Evolutionary conservation across 768 basidiomycete genomes (phyloP), one percentile per base, ranked within the genome.

Genomic region (Suillus hirtellus): DNA sequence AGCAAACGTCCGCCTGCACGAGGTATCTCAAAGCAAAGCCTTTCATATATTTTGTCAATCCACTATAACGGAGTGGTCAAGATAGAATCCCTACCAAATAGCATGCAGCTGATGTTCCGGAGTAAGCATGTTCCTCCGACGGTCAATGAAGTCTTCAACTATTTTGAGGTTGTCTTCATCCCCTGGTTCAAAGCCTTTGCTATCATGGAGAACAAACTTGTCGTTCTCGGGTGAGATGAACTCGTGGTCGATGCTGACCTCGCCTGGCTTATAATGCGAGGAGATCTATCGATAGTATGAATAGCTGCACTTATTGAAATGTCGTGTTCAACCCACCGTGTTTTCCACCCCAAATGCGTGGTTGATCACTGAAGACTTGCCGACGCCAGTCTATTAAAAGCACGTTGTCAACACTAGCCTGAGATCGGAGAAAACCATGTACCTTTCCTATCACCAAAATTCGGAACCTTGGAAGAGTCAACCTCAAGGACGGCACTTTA

Each of bases 201-300:
- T 68, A 60, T 68, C 63, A n/a, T 67, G 66, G 14, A 67, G 63
- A 46, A 67, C 47, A 46, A 67, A 61, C 4, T n/a, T 53, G 15
- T 49, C 31, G 35, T 67, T 67, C 38, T 59, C 40, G 0, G 0
- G 10, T 1, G 66, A 68, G 37, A 59, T 52, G 7, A 64, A 58
- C 38, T 58, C 65, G 9, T 10, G n/a, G 6, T 67, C 59, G 34
- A 68, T 67, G 19, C 61, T 37, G 3, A 58, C 66, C 53, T 68
- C 38, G 9, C 66, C 66, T 12, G 24, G 59, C 38, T 27, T 60
- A 9, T 7, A 4, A 8, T 37, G 3, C 6, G 43, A 49, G 3
- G 12, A 3, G 2, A 21, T 4, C 46, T 34, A 19, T 14, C 7
- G 1, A 44, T 1, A 19, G 7, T 4, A 19, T 24, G 11, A 47